Evolutionary conservation across 257 asterid genomes (phyloP).

Genomic region (Asclepias syriaca): DNA sequence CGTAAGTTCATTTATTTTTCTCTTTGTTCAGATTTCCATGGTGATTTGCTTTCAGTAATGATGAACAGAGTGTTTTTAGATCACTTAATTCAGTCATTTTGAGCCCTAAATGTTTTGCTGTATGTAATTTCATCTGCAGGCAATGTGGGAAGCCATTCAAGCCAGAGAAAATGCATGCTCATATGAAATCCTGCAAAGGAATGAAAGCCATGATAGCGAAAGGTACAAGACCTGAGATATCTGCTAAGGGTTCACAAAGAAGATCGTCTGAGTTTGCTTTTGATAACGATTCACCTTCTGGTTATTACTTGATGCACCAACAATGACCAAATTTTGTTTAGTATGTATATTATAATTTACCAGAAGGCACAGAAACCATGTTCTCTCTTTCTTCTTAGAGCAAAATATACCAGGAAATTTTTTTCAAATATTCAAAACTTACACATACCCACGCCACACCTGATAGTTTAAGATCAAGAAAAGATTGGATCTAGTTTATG

Average conservation of each 20-base stretch:
- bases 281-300: constrained; percentile 26
- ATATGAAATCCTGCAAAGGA: constrained; percentile 82
- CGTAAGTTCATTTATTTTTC: constrained; percentile 41
- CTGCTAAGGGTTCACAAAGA: constrained; percentile 21
- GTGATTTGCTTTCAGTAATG: neutral
- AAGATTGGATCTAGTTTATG: neutral
- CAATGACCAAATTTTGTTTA: neutral
- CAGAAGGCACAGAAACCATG: constrained; percentile 13
- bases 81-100: too few species aligned
- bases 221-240: constrained; percentile 20
- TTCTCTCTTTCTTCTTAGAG: neutral
- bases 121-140: constrained; percentile 25
- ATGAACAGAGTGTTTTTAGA: neutral
- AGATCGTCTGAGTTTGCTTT: constrained; percentile 22
- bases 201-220: constrained; percentile 47
- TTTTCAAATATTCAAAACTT: neutral
- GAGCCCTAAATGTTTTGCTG: neutral
- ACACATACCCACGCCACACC: too few species aligned
- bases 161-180: constrained; percentile 76
- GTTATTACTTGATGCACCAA: constrained; percentile 34
- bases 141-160: constrained; percentile 83
- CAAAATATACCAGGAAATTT: neutral
- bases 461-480: neutral
- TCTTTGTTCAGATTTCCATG: neutral
- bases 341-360: constrained; percentile 20